Percentiles rank a stretch among this genome's conserved stretches.
These are phyloP conservation scores for Diaporthe sp. DNA, from an alignment of 2,329 filamentous ascomycete genomes.

Conservation along the genomic window DNA sequence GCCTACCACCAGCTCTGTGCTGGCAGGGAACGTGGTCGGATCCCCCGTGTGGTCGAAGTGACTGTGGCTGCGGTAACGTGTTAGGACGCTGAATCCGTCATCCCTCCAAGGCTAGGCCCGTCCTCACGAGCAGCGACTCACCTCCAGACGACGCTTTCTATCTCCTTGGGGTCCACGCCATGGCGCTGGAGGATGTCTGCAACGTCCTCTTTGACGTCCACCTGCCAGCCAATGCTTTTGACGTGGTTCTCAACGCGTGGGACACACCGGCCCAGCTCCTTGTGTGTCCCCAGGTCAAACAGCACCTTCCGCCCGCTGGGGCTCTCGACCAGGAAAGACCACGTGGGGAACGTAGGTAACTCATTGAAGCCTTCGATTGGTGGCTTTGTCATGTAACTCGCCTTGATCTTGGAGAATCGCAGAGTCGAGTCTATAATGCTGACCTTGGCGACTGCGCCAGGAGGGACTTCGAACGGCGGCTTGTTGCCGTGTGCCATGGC, in stretches of 20 bases:
- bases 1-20: conserved; percentile 45
- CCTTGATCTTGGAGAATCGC: neutral
- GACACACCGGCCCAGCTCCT: conserved; percentile 28
- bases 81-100: neutral
- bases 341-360: conserved; percentile 6
- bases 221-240: conserved; percentile 14
- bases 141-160: conserved; percentile 42
- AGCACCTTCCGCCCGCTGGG: conserved; percentile 23
- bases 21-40: conserved; percentile 42
- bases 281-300: conserved; percentile 33
- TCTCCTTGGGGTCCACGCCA: conserved; percentile 33
- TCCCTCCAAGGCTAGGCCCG: neutral
- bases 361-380: conserved; percentile 12
- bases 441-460: conserved; percentile 32
- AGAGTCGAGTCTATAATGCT: conserved; percentile 38
- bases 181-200: conserved; percentile 39
- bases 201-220: conserved; percentile 30
- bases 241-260: conserved; percentile 21
- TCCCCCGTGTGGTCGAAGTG: conserved; percentile 47
- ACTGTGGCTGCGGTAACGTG: conserved; percentile 42
- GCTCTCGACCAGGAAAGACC: conserved; percentile 37
- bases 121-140: neutral
- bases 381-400: neutral
- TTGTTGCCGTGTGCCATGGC: conserved; percentile 8
- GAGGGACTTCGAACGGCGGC: conserved; percentile 28